Evolutionary conservation across 805 yeast species (phyloP).

Genomic region (Hemisphaericaspora nanyangensis): DNA sequence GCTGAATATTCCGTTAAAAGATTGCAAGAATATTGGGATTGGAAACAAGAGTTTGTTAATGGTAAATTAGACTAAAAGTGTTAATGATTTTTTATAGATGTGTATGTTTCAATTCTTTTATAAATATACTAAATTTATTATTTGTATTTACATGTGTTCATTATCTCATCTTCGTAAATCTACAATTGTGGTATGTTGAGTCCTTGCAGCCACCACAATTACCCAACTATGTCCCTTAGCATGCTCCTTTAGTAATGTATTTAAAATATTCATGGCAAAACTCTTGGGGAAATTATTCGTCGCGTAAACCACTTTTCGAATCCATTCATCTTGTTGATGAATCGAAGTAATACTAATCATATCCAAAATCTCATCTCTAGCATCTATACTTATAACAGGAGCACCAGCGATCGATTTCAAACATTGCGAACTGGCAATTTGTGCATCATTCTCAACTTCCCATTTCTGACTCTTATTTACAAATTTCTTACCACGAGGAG

Average conservation of each 20-base stretch:
- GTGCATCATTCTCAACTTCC: slow-evolving; percentile 72
- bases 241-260: slow-evolving; percentile 69
- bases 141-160: background rate
- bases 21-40: slow-evolving; percentile 63
- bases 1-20: slow-evolving; percentile 55
- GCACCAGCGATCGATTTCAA: slow-evolving; percentile 56
- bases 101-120: background rate
- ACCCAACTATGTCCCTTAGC: slow-evolving; percentile 72
- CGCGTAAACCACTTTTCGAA: slow-evolving; percentile 77
- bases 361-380: slow-evolving; percentile 78
- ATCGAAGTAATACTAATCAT: slow-evolving; percentile 76
- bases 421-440: slow-evolving; percentile 52
- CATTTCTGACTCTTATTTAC: slow-evolving; percentile 67
- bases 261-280: slow-evolving; percentile 70
- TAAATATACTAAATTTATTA: background rate
- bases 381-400: slow-evolving; percentile 77
- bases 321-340: slow-evolving; percentile 77
- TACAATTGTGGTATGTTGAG: slow-evolving; percentile 53
- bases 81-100: background rate
- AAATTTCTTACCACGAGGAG: slow-evolving; percentile 73
- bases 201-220: slow-evolving; percentile 71
- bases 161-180: slow-evolving; percentile 56
- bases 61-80: too few relatives aligned
- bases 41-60: slow-evolving; percentile 43
- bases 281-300: slow-evolving; percentile 75